phyloP scores from a whole-genome alignment of 78 protist species.

The Paratrimastix pyriformis region DNA sequence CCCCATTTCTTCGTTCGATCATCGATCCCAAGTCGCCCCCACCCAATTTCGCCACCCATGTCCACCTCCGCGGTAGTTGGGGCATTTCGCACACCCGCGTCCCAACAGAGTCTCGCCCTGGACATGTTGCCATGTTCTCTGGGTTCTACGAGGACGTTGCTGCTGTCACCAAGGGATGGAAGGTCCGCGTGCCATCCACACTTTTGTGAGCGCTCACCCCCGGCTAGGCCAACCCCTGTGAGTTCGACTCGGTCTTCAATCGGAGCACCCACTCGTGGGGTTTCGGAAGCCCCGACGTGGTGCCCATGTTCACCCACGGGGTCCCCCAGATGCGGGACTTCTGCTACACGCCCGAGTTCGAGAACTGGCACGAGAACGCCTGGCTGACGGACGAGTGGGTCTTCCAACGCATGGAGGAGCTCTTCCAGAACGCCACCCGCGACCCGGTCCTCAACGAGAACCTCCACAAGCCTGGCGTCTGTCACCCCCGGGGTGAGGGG shows the following conservation, averaged over 20 bases:
- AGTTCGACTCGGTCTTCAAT: slow-evolving; percentile 70
- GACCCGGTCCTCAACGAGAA: background rate
- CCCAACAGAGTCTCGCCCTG: slow-evolving; percentile 84
- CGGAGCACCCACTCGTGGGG: slow-evolving; percentile 37
- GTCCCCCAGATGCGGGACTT: slow-evolving; percentile 20
- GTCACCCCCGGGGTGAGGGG: no score
- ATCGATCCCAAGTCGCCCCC: slow-evolving; percentile 19
- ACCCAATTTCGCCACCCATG: no score
- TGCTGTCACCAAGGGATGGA: slow-evolving; percentile 68
- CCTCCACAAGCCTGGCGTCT: no score
- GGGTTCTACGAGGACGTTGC: slow-evolving; percentile 79
- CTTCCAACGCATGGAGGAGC: slow-evolving; percentile 32
- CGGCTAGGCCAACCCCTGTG: slow-evolving; percentile 52
- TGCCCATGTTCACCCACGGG: slow-evolving; percentile 55
- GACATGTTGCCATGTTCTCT: slow-evolving; percentile 77
- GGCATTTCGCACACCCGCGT: slow-evolving; percentile 77
- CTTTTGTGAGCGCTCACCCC: background rate
- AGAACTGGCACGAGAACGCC: slow-evolving; percentile 44
- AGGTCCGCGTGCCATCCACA: no score
- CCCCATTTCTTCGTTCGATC: slow-evolving; percentile 50
- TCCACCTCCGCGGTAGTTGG: slow-evolving; percentile 49
- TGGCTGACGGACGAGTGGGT: slow-evolving; percentile 62
- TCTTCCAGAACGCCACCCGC: background rate
- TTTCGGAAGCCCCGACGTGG: slow-evolving; percentile 68
- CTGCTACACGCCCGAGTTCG: slow-evolving; percentile 43